Percentiles rank a stretch among this genome's conserved stretches.
Evolutionary conservation across 2,329 filamentous ascomycete species (phyloP).

Genomic region (Aureobasidium melanogenum): DNA sequence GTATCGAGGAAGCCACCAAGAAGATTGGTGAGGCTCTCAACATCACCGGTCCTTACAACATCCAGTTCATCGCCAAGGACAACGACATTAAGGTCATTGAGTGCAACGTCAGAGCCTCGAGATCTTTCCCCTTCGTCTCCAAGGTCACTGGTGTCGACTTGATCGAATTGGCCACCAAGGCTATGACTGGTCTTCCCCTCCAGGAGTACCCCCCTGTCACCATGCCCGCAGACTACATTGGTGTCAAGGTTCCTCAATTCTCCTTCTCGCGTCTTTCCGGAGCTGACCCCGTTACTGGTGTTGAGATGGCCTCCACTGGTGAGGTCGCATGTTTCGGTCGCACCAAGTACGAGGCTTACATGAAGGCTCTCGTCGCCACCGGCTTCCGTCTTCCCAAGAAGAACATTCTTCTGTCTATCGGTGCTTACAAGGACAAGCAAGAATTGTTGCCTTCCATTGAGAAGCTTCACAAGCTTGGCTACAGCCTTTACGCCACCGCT

Average conservation of each 20-base stretch:
- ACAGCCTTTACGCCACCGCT: constrained; percentile 90
- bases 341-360: constrained; percentile 95
- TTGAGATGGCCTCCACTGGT: constrained; percentile 98
- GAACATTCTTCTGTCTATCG: constrained; percentile 91
- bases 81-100: constrained; percentile 99
- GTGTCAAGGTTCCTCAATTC: constrained; percentile 97
- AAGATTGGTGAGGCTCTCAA: constrained; percentile 94
- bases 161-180: constrained; percentile 97
- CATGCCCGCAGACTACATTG: constrained; percentile 74
- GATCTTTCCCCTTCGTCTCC: constrained; percentile 96
- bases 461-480: constrained; percentile 83
- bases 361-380: constrained; percentile 91
- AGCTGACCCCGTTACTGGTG: constrained; percentile 89
- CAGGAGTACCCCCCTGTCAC: constrained; percentile 70
- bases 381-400: constrained; percentile 94
- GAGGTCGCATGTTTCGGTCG: constrained; percentile 94
- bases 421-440: constrained; percentile 94
- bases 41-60: constrained; percentile 95
- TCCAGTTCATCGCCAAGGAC: constrained; percentile 98
- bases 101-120: constrained; percentile 92
- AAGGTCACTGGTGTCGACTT: constrained; percentile 98
- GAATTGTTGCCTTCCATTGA: constrained; percentile 91
- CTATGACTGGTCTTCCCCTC: constrained; percentile 80
- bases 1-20: constrained; percentile 88
- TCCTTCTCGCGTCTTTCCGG: constrained; percentile 96